Evolutionary conservation across 2,329 filamentous ascomycete genomes (phyloP).

Genomic region (Botrytis squamosa): DNA sequence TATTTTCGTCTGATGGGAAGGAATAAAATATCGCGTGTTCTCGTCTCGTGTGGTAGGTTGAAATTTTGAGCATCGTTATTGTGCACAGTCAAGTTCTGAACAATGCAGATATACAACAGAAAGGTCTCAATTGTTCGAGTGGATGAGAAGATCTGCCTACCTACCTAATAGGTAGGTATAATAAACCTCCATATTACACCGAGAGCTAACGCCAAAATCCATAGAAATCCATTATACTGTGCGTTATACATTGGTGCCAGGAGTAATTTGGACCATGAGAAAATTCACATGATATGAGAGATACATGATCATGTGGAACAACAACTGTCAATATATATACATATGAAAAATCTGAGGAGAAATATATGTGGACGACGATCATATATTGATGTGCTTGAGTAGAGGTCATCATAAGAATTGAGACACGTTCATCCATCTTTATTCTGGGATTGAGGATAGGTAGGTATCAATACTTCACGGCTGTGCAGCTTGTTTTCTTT

Average conservation of each 20-base stretch:
- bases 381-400: background rate
- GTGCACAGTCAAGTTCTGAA: too few relatives aligned
- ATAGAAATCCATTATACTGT: background rate
- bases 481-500: background rate
- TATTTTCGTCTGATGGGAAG: background rate
- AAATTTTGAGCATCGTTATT: fast-evolving
- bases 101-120: background rate
- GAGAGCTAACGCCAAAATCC: background rate
- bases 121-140: background rate
- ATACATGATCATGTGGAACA: background rate
- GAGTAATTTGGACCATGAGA: background rate
- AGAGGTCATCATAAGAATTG: background rate
- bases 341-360: fast-evolving
- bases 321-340: background rate
- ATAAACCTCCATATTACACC: too few relatives aligned
- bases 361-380: background rate
- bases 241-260: background rate
- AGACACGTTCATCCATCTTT: background rate
- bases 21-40: background rate
- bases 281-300: background rate
- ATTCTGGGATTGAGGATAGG: too few relatives aligned
- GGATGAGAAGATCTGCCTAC: background rate
- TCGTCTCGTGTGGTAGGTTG: background rate
- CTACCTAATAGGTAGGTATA: too few relatives aligned
- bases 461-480: too few relatives aligned